These are phyloP conservation scores for Scedosporium minutisporum DNA, from an alignment of 2,329 filamentous ascomycete genomes.

Conservation along the genomic window DNA sequence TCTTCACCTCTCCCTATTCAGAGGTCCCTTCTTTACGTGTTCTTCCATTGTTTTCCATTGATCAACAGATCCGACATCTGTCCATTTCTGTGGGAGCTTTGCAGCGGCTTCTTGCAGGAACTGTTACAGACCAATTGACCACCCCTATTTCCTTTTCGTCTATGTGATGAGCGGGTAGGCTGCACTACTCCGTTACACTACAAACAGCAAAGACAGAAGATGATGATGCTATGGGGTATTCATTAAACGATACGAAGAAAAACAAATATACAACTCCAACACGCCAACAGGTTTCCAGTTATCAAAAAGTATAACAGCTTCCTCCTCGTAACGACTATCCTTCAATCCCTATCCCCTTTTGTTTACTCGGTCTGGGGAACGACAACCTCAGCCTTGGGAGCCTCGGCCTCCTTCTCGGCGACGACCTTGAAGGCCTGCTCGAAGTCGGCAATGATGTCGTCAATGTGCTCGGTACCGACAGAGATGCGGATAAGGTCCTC, in stretches of 20 bases:
- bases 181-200: too few relatives aligned
- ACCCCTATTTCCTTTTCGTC: too few relatives aligned
- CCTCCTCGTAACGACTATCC: background rate
- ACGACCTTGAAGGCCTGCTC: slow-evolving; percentile 63
- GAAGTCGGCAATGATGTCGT: slow-evolving; percentile 94
- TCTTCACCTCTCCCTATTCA: too few relatives aligned
- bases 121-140: too few relatives aligned
- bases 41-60: too few relatives aligned
- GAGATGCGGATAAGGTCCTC: slow-evolving; percentile 91
- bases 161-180: too few relatives aligned
- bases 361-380: slow-evolving; percentile 1
- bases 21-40: too few relatives aligned
- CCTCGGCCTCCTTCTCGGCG: background rate
- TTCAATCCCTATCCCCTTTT: background rate
- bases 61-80: too few relatives aligned
- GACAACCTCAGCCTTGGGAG: slow-evolving; percentile 5
- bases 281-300: background rate
- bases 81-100: too few relatives aligned
- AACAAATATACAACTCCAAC: background rate
- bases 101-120: too few relatives aligned
- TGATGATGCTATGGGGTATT: background rate
- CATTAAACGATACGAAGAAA: background rate
- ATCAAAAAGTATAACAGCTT: background rate
- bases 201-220: too few relatives aligned
- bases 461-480: slow-evolving; percentile 91